Evolutionary conservation across 129 eudicot genomes (phyloP).

Genomic region (Escallonia rubra): DNA sequence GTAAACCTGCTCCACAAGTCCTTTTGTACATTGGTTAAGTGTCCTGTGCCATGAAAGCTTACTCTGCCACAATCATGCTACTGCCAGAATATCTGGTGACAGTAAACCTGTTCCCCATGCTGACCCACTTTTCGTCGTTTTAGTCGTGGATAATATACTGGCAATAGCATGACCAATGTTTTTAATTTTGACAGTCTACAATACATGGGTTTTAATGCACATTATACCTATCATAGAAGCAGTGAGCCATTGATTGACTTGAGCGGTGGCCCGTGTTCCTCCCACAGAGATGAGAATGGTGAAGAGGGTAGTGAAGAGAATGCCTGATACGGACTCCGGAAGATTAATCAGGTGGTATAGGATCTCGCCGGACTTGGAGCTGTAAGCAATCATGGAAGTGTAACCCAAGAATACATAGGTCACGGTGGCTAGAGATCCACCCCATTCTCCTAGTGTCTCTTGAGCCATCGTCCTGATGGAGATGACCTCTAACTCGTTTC

Average conservation of each 20-base stretch:
- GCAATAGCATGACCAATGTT: too few species aligned
- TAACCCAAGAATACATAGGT: constrained; percentile 81
- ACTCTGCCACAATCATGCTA: too few species aligned
- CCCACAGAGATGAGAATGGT: constrained; percentile 54
- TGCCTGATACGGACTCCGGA: constrained; percentile 52
- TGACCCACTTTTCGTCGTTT: too few species aligned
- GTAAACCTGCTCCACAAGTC: constrained; percentile 47
- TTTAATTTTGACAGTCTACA: too few species aligned
- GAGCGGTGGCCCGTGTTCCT: constrained; percentile 68
- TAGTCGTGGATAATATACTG: too few species aligned
- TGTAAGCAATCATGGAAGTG: constrained; percentile 73
- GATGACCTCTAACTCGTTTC: constrained; percentile 48
- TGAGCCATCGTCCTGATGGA: constrained; percentile 92
- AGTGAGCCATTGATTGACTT: constrained; percentile 76
- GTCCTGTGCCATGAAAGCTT: too few species aligned
- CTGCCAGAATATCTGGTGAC: too few species aligned
- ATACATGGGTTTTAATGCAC: too few species aligned
- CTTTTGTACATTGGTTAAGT: too few species aligned
- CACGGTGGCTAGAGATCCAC: constrained; percentile 61
- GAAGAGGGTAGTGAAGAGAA: constrained; percentile 57
- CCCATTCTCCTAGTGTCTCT: constrained; percentile 81
- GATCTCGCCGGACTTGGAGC: constrained; percentile 84
- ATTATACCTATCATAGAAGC: constrained; percentile 57
- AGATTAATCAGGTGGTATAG: constrained; percentile 52
- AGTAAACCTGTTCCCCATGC: too few species aligned